Evolutionary conservation across 768 basidiomycete genomes (phyloP).

Genomic region (Epithele typhae): DNA sequence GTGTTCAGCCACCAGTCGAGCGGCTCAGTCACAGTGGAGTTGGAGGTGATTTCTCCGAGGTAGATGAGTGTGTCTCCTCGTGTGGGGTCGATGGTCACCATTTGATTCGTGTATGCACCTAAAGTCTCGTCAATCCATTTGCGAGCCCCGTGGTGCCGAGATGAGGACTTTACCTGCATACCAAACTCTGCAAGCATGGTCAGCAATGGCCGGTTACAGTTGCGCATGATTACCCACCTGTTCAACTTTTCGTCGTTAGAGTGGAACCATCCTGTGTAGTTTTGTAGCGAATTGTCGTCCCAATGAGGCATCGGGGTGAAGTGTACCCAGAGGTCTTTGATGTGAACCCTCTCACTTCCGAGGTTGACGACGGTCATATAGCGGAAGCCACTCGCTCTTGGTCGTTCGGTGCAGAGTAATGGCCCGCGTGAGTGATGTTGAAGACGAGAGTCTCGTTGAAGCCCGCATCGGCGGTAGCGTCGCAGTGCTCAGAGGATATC

Average conservation of each 20-base stretch:
- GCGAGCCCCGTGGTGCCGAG: not conserved
- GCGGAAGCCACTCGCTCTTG: constrained; percentile 13
- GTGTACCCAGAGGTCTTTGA: constrained; percentile 13
- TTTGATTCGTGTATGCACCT: constrained; percentile 14
- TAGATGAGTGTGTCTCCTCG: constrained; percentile 6
- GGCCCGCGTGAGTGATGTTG: constrained; percentile 2
- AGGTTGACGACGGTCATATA: constrained; percentile 13
- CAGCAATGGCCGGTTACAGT: not conserved
- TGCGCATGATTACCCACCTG: constrained; percentile 1
- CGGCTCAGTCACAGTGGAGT: not conserved
- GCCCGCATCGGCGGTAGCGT: constrained; percentile 9
- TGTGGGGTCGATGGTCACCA: constrained; percentile 11
- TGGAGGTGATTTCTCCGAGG: not conserved
- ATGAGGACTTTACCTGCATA: constrained; percentile 7
- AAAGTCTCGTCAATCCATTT: not conserved
- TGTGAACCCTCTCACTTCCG: not conserved
- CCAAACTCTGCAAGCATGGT: constrained; percentile 5
- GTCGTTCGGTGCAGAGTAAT: constrained; percentile 2
- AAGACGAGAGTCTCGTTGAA: constrained; percentile 9
- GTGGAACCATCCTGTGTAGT: constrained; percentile 15
- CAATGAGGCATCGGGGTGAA: constrained; percentile 16
- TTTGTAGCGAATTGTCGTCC: constrained; percentile 3
- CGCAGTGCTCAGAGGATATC: constrained; percentile 5
- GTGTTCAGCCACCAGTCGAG: constrained; percentile 11
- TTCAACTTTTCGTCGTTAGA: constrained; percentile 13